Evolutionary conservation across 805 yeast genomes (phyloP), one percentile per base, ranked within the genome.

Genomic region (Nakazawaea holstii): DNA sequence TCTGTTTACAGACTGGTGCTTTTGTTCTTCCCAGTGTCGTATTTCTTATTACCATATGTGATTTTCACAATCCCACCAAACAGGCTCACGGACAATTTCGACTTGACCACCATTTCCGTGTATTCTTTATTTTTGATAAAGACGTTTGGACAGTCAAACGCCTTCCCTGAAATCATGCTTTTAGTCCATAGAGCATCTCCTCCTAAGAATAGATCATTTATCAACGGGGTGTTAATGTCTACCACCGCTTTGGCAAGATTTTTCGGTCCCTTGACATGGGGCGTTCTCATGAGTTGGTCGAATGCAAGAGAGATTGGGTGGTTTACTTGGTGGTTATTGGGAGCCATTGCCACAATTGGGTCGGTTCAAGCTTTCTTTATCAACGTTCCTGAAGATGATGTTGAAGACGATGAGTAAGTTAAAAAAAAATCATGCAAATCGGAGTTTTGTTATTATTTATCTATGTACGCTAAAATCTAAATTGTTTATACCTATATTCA

Each of bases 181-280:
- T 64, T 82, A 45, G 68, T 79, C 29, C 84, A 79, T 59, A 68
- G 80, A 41, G 73, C 79, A 8, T 70, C 84, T 1, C 73, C 73
- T 11, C 70, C 78, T 24, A 66, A 72, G 51, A 75, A 79, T 52
- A 68, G 83, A 42, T 84, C 84, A 1, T 71, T 76, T 54, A 72
- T 82, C 45, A 82, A 82, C 56, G 82, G 83, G 11, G 69, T 78
- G 14, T 68, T 81, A 3, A 70, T 80, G 59, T 73, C 80, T 36
- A 67, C 73, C 35, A 62, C 75, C 15, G 73, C 87, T 1, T 59
- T 75, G 32, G 82, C 85, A 0, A 63, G 87, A 53, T 79, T 75
- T 45, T 39, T 74, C 0, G 86, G 80, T 3, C 87, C 87, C 0
- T 57, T 79, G 7, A 30, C 66, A 1, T 79, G 83, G 81, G 86